Conservation (phyloP, 2,329 filamentous ascomycete genomes). For the Aspergillus latus region DNA sequence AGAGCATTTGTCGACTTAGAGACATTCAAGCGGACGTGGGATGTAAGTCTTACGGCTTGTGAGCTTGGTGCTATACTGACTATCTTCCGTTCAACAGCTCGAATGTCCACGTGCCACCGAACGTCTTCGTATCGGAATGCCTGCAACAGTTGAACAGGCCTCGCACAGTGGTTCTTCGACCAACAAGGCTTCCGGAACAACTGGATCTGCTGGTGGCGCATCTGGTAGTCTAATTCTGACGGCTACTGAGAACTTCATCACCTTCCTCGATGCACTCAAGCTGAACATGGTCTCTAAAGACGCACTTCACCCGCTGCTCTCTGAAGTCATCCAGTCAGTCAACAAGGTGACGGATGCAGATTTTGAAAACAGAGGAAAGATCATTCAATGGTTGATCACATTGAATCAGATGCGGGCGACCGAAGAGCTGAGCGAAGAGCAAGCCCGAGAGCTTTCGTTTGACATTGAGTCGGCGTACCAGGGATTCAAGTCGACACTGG, state of each 20-base stretch:
- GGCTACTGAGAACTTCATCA: constrained; percentile 98
- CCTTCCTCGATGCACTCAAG: constrained; percentile 90
- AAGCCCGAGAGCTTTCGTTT: constrained; percentile 83
- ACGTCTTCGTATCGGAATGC: constrained; percentile 86
- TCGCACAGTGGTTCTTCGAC: constrained; percentile 50
- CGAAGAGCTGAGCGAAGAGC: constrained; percentile 82
- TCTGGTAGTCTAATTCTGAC: constrained; percentile 74
- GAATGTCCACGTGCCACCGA: constrained; percentile 94
- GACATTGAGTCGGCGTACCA: constrained; percentile 94
- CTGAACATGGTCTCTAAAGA: constrained; percentile 92
- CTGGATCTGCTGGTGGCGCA: constrained; percentile 38
- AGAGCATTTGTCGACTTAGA: constrained; percentile 84
- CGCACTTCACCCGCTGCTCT: constrained; percentile 89
- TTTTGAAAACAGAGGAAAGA: constrained; percentile 94
- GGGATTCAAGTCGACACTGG: constrained; percentile 81
- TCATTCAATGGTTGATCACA: constrained; percentile 96
- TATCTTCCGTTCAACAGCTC: constrained; percentile 57
- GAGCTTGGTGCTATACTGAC: constrained; percentile 4
- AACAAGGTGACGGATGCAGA: constrained; percentile 95
- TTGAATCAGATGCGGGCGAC: constrained; percentile 97
- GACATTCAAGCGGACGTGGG: constrained; percentile 87
- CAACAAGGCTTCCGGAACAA: constrained; percentile 35
- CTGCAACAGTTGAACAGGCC: constrained; percentile 71
- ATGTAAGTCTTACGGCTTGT: constrained; percentile 57
- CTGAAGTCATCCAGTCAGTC: constrained; percentile 93